These are phyloP conservation scores for Myxozyma kluyveri DNA, from an alignment of 805 yeast species.

Conservation along the genomic window DNA sequence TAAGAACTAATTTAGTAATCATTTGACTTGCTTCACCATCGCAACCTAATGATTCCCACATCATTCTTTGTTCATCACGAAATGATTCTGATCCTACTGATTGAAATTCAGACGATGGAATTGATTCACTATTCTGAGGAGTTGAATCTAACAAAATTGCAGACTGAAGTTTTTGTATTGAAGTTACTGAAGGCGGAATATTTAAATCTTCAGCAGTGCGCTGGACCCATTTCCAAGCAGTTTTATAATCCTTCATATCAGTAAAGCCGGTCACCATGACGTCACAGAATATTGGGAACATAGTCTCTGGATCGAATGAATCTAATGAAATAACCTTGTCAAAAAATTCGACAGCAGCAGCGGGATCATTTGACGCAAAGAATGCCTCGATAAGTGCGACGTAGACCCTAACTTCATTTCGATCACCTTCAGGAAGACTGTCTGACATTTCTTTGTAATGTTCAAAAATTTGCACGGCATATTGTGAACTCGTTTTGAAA, in stretches of 20 bases:
- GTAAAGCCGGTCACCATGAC: constrained; percentile 34
- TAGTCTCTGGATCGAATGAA: constrained; percentile 9
- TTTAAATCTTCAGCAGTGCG: constrained; percentile 27
- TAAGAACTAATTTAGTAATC: constrained; percentile 5
- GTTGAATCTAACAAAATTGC: constrained; percentile 23
- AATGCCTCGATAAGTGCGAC: constrained; percentile 35
- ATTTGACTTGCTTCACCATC: constrained; percentile 4
- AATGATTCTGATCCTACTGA: neutral
- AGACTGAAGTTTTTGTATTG: constrained; percentile 30
- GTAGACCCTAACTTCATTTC: constrained; percentile 26
- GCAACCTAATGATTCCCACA: constrained; percentile 7
- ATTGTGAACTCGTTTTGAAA: constrained; percentile 29
- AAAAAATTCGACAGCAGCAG: constrained; percentile 32
- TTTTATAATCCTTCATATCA: constrained; percentile 23
- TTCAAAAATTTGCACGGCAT: constrained; percentile 30
- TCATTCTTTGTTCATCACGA: constrained; percentile 3
- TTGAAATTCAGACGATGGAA: too few species aligned
- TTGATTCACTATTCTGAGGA: too few species aligned
- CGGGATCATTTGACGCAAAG: constrained; percentile 31
- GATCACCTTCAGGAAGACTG: constrained; percentile 4
- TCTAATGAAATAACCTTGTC: constrained; percentile 30
- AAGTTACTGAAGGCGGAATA: constrained; percentile 3
- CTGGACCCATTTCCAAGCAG: constrained; percentile 37
- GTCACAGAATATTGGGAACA: constrained; percentile 16
- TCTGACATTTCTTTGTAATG: constrained; percentile 23